Percentiles rank a stretch among this genome's conserved stretches.
Conservation (phyloP, 2,329 filamentous ascomycete species). For the Fusarium sp. region DNA sequence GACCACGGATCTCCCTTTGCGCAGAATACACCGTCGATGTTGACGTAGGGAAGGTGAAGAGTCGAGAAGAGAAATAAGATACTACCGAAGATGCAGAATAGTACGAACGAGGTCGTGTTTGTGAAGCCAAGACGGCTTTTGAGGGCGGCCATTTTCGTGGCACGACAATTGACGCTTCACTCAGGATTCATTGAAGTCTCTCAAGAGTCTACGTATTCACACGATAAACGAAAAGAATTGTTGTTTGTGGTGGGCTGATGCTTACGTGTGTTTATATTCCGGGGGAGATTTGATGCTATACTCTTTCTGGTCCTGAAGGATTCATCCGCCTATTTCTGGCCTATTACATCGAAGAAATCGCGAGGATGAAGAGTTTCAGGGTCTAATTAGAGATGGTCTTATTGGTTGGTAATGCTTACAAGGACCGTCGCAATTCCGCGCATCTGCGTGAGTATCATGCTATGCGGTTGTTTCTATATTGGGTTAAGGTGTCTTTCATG, state of each 20-base stretch:
- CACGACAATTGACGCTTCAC: neutral
- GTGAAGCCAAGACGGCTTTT: conserved; percentile 2
- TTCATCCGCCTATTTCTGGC: neutral
- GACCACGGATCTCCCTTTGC: neutral
- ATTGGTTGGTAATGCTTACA: neutral
- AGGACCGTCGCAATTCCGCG: neutral
- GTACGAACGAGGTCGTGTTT: neutral
- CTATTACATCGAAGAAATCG: neutral
- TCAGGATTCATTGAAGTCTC: neutral
- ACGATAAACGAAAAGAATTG: neutral
- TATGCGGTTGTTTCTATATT: neutral
- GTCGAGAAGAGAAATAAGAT: conserved; percentile 6
- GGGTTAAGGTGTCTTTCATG: neutral
- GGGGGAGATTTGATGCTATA: neutral
- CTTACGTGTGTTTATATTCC: neutral
- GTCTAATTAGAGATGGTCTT: neutral
- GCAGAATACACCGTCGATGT: conserved; percentile 17
- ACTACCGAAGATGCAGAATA: neutral
- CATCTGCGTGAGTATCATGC: neutral
- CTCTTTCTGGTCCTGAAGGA: neutral
- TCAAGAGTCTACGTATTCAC: rapidly evolving
- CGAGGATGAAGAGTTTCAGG: neutral
- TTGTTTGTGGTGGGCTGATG: neutral
- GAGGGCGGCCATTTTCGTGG: neutral
- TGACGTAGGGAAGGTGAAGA: neutral